These are phyloP conservation scores for Achaetomiella virescens DNA, from an alignment of 495 filamentous ascomycete genomes.

Conservation along the genomic window DNA sequence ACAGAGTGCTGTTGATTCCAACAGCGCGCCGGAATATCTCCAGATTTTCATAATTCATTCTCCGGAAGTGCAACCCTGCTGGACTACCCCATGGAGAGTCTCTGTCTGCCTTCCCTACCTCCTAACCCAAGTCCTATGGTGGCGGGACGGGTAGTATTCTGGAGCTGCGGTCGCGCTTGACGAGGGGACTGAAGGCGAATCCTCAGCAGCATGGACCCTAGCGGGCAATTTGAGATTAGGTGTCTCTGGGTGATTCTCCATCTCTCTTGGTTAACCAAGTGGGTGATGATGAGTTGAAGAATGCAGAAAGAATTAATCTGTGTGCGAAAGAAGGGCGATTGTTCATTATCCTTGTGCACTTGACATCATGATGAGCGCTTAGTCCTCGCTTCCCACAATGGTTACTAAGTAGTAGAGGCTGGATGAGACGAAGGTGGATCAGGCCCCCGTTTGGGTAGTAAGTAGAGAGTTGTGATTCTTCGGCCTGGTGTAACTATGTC, in stretches of 20 bases:
- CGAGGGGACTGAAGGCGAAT: background rate
- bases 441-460: no score
- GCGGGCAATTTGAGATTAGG: background rate
- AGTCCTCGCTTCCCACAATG: background rate
- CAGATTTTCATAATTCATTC: slow-evolving; percentile 40
- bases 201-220: background rate
- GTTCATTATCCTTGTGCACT: background rate
- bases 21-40: slow-evolving; percentile 38
- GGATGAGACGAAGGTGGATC: background rate
- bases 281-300: background rate
- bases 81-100: slow-evolving; percentile 35
- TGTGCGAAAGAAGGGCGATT: background rate
- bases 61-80: slow-evolving; percentile 34
- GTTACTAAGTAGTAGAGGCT: no score
- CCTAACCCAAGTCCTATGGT: background rate
- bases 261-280: background rate
- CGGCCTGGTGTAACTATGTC: no score
- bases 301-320: background rate
- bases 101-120: slow-evolving; percentile 14
- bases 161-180: background rate
- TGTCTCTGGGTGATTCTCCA: background rate
- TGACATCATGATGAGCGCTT: slow-evolving; percentile 2
- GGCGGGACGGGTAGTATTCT: background rate
- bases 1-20: slow-evolving; percentile 34
- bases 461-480: no score